phyloP scores from a whole-genome alignment of 2,329 filamentous ascomycete species.

The Colletotrichum theobromicola region DNA sequence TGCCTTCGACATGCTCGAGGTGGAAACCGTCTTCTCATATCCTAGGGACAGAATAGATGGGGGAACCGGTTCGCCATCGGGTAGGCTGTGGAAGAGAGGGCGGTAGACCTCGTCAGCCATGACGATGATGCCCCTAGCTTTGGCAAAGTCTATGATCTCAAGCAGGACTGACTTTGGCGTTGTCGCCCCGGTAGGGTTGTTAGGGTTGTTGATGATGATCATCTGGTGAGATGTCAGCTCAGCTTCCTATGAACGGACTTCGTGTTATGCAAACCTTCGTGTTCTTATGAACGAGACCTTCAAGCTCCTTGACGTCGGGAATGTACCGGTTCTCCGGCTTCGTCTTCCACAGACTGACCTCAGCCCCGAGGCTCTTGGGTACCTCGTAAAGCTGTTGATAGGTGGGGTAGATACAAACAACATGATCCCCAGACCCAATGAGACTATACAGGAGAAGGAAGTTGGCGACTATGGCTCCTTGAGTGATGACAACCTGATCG shows the following conservation, averaged over 20 bases:
- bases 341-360: constrained; percentile 77
- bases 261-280: constrained; percentile 59
- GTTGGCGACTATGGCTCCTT: constrained; percentile 80
- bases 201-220: constrained; percentile 72
- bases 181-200: constrained; percentile 80
- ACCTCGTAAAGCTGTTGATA: constrained; percentile 82
- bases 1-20: constrained; percentile 86
- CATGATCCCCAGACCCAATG: constrained; percentile 74
- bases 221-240: constrained; percentile 35
- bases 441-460: constrained; percentile 74
- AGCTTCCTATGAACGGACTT: background rate
- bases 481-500: constrained; percentile 74
- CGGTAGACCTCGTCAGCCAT: constrained; percentile 84
- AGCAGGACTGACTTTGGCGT: constrained; percentile 67
- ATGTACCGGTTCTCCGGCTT: constrained; percentile 66
- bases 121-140: constrained; percentile 66
- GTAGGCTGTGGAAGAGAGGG: constrained; percentile 75
- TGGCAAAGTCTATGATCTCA: constrained; percentile 67
- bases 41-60: constrained; percentile 75
- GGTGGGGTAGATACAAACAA: constrained; percentile 82
- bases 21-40: constrained; percentile 75
- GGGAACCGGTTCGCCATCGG: constrained; percentile 52
- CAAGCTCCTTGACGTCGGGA: constrained; percentile 68
- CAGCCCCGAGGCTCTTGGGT: constrained; percentile 72
- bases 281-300: constrained; percentile 65